A percentile compares a stretch with the other conserved stretches of the same genome.
These are phyloP conservation scores for Abelmoschus esculentus DNA, from an alignment of 345 rosid genomes.

Conservation along the genomic window DNA sequence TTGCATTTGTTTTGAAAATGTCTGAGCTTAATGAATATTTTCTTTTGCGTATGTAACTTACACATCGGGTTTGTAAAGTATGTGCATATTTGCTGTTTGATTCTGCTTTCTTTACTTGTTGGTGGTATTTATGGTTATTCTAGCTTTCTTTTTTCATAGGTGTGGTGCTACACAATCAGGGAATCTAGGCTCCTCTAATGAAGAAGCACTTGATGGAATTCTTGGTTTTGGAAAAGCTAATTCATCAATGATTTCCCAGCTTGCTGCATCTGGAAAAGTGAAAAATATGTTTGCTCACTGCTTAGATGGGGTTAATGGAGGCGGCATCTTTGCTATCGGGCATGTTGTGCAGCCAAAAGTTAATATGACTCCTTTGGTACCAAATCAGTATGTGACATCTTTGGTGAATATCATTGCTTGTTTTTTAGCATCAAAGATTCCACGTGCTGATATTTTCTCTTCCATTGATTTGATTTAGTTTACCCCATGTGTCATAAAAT, in stretches of 20 bases:
- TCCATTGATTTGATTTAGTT: not conserved
- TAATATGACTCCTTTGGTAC: constrained; percentile 81
- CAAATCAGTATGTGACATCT: constrained; percentile 63
- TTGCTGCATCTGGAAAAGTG: constrained; percentile 76
- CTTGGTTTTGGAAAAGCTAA: constrained; percentile 96
- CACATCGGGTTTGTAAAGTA: not conserved
- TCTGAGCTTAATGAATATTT: not conserved
- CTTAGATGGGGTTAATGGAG: constrained; percentile 85
- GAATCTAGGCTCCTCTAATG: constrained; percentile 61
- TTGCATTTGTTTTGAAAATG: too few relatives aligned
- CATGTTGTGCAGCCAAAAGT: constrained; percentile 91
- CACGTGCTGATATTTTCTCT: not conserved
- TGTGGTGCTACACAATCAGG: constrained; percentile 91
- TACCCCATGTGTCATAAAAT: not conserved
- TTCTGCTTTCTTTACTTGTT: not conserved
- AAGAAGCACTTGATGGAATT: constrained; percentile 93
- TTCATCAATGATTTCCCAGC: constrained; percentile 87
- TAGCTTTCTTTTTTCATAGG: constrained; percentile 28
- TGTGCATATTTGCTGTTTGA: not conserved
- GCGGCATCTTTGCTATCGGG: constrained; percentile 97
- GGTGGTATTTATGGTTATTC: constrained; percentile 3
- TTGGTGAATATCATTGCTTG: constrained; percentile 2
- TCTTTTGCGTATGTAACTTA: not conserved
- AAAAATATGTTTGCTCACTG: constrained; percentile 96
- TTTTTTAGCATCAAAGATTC: constrained; percentile 3